Base-by-base conservation (phyloP, 495 filamentous ascomycete genomes). In the Neurospora sp. region DNA sequence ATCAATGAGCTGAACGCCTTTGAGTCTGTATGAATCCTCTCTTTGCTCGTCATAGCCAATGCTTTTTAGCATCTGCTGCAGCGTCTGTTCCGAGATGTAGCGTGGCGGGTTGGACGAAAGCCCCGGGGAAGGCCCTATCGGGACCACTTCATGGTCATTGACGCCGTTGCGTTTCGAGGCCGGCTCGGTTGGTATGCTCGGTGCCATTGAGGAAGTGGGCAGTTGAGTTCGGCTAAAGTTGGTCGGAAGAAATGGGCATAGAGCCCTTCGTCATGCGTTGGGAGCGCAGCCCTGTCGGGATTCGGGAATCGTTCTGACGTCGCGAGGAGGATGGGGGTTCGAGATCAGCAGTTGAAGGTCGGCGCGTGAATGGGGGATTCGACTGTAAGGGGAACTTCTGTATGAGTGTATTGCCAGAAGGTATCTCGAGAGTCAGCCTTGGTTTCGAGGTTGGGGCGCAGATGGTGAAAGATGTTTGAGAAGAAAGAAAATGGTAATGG, bases 1-100 rank as follows among this genome's bases (percentile, higher is more conserved):
- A 78, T 95, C 92, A 69, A 97, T 92, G 88, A 93, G 91, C 8
- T 90, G 85, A 0, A 96, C 89, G 42, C 93, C 94, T 74, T 92
- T 90, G 20, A 96, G 79, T 41, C 93, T 88, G 69, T 90, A 83
- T 40, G 78, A 85, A 73, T 94, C 92, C 77, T 97, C 93, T 20
- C 80, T 77, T 3, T 82, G 79, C 70, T 80, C 76, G 70, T 85
- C 82, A 69, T 80, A 78, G 41, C 80, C 79, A 27, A 79, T 82
- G 44, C 78, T 78, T 72, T 71, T 75, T 39, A 82, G 78, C 76
- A 78, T 79, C 42, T 80, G 82, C 22, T 78, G 80, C 20, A 85
- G 75, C 42, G 70, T 73, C 72, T 80, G 80, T 71, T 84, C 83
- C 68, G 76, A 77, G 70, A 77, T 78, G 74, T 81, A 85, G 73